Percentiles rank a stretch among this genome's conserved stretches.
phyloP scores from a whole-genome alignment of 176 grass and related monocot genomes.

The Ampelocalamus luodianensis region DNA sequence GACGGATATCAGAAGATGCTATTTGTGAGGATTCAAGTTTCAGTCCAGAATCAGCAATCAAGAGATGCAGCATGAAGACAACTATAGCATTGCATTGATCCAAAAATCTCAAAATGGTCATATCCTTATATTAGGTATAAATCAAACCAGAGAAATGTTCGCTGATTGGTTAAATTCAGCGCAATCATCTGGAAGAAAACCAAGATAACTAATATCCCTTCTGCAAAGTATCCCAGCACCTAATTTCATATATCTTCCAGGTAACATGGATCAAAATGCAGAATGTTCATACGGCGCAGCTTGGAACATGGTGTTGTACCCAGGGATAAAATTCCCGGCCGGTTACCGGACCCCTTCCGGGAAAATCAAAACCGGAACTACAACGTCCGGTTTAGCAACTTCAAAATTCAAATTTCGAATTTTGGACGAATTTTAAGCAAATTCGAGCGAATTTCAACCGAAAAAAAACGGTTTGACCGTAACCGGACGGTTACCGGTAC shows the following conservation, averaged over 20 bases:
- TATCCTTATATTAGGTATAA: background rate
- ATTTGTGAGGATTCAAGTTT: background rate
- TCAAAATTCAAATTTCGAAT: too few relatives aligned
- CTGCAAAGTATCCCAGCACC: background rate
- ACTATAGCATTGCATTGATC: background rate
- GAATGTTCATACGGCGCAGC: conserved; percentile 25
- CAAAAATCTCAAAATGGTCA: conserved; percentile 25
- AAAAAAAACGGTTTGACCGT: too few relatives aligned
- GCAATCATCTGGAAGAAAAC: background rate
- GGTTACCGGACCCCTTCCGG: too few relatives aligned
- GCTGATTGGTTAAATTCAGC: conserved; percentile 15
- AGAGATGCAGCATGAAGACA: conserved; percentile 26
- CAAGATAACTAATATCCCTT: background rate
- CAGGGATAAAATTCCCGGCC: too few relatives aligned
- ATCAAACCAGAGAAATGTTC: background rate
- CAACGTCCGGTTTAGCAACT: too few relatives aligned
- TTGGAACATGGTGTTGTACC: conserved; percentile 25
- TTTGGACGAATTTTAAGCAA: too few relatives aligned
- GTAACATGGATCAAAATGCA: conserved; percentile 22
- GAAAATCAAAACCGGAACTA: too few relatives aligned
- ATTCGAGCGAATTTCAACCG: too few relatives aligned
- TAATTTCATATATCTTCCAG: background rate
- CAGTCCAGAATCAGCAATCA: background rate
- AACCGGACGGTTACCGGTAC: too few relatives aligned
- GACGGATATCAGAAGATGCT: background rate